These are phyloP conservation scores for Pezicula rhizophila DNA, from an alignment of 2,329 filamentous ascomycete genomes.

Conservation along the genomic window DNA sequence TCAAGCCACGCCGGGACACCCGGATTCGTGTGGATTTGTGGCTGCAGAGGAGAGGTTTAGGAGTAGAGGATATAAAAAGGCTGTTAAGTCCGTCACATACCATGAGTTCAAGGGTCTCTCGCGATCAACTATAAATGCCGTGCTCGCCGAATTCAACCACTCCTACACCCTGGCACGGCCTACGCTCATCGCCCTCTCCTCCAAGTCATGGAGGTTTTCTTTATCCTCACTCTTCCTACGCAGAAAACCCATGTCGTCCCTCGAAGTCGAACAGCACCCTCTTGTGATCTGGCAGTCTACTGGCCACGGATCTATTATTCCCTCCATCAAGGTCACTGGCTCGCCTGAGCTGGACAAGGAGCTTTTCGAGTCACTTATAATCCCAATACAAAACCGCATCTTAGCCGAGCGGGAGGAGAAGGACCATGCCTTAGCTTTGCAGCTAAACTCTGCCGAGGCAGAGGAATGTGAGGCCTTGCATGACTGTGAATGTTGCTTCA, in stretches of 20 bases:
- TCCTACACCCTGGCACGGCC: constrained; percentile 68
- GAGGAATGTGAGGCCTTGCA: constrained; percentile 49
- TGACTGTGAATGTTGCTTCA: constrained; percentile 78
- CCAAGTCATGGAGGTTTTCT: constrained; percentile 72
- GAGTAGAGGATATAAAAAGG: constrained; percentile 59
- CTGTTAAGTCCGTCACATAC: constrained; percentile 61
- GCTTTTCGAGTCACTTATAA: constrained; percentile 51
- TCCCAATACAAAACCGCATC: constrained; percentile 43
- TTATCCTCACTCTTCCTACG: constrained; percentile 66
- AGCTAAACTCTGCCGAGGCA: constrained; percentile 53
- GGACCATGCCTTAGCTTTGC: constrained; percentile 46
- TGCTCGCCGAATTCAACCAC: constrained; percentile 75
- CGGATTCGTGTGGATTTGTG: constrained; percentile 30
- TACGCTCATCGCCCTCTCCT: constrained; percentile 61
- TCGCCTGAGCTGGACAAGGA: constrained; percentile 59
- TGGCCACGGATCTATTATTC: constrained; percentile 49
- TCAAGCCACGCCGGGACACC: constrained; percentile 6
- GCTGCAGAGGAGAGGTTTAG: constrained; percentile 61
- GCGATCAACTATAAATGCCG: constrained; percentile 67
- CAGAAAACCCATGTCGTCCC: constrained; percentile 48
- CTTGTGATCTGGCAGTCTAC: constrained; percentile 55
- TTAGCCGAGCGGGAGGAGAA: constrained; percentile 39
- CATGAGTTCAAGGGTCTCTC: constrained; percentile 72
- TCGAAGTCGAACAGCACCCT: constrained; percentile 54
- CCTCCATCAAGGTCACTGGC: constrained; percentile 59